A percentile compares a stretch with the other conserved stretches of the same genome.
These are phyloP conservation scores for Adiantum capillusveneris DNA, from an alignment of 75 land plant species.

Conservation along the genomic window DNA sequence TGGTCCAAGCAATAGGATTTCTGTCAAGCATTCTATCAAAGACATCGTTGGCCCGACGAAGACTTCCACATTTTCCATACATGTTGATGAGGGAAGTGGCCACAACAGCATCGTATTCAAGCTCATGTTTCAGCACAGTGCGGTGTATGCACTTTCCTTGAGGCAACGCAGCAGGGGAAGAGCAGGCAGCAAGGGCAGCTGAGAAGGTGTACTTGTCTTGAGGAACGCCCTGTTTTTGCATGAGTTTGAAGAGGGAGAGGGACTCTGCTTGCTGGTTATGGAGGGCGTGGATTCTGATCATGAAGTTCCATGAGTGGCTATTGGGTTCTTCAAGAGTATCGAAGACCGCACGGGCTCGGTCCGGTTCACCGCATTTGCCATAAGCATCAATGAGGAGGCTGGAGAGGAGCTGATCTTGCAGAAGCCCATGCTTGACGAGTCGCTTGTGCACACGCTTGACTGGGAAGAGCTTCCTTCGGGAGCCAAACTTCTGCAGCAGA, in stretches of 20 bases:
- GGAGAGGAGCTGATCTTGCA: no score
- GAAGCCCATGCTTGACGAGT: no score
- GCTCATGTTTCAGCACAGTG: background rate
- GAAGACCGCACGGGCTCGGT: conserved; percentile 13
- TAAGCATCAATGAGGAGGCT: conserved; percentile 6
- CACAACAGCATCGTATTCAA: conserved; percentile 5
- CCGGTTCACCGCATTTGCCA: conserved; percentile 6
- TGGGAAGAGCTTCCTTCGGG: no score
- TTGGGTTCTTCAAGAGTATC: conserved; percentile 8
- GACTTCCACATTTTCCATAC: conserved; percentile 12
- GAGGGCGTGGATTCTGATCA: conserved; percentile 11
- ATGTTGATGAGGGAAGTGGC: conserved; percentile 32
- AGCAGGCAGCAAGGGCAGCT: conserved; percentile 4
- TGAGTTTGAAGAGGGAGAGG: conserved; percentile 15
- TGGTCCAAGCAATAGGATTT: conserved; percentile 31
- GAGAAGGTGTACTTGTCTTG: conserved; percentile 18
- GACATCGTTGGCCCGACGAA: conserved; percentile 8
- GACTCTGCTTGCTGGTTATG: conserved; percentile 7
- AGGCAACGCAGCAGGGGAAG: background rate
- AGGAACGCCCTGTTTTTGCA: conserved; percentile 9
- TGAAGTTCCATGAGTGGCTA: conserved; percentile 23
- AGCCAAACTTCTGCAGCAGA: no score
- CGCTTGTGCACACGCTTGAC: no score
- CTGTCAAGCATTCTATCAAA: conserved; percentile 17
- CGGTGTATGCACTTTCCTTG: conserved; percentile 18